Conservation (phyloP, 495 filamentous ascomycete genomes). For the Penicillium verhagenii region DNA sequence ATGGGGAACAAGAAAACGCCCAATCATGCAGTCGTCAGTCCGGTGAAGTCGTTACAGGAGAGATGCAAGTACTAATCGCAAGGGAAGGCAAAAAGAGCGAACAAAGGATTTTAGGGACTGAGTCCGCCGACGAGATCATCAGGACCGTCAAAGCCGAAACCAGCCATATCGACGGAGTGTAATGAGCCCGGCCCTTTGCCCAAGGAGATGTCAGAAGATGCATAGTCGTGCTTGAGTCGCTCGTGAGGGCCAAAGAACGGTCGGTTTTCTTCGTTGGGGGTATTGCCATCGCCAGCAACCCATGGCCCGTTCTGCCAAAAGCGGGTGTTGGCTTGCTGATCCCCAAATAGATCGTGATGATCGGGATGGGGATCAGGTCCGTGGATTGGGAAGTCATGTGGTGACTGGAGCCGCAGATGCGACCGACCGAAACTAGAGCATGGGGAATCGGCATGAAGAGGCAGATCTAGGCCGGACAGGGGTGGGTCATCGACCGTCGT, state of each 20-base stretch:
- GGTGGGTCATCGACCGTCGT: constrained; percentile 46
- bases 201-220: constrained; percentile 48
- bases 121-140: constrained; percentile 41
- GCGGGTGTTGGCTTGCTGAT: constrained; percentile 49
- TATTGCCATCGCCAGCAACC: constrained; percentile 48
- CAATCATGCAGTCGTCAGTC: constrained; percentile 50
- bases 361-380: constrained; percentile 42
- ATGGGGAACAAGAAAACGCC: constrained; percentile 36
- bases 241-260: constrained; percentile 50
- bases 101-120: constrained; percentile 34
- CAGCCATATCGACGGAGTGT: constrained; percentile 51
- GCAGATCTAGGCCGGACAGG: constrained; percentile 41
- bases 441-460: constrained; percentile 47
- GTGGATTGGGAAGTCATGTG: constrained; percentile 44
- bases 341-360: constrained; percentile 49
- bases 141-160: constrained; percentile 42
- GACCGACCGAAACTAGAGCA: constrained; percentile 50
- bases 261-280: constrained; percentile 48
- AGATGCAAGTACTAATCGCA: constrained; percentile 37
- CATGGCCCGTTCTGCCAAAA: constrained; percentile 51
- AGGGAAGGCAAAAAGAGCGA: constrained; percentile 22
- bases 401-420: constrained; percentile 47
- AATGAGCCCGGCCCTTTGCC: constrained; percentile 47
- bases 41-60: constrained; percentile 48
- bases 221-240: constrained; percentile 51